These are phyloP conservation scores for Chlorella vulgaris DNA, from an alignment of 139 green algal species.

Conservation along the genomic window DNA sequence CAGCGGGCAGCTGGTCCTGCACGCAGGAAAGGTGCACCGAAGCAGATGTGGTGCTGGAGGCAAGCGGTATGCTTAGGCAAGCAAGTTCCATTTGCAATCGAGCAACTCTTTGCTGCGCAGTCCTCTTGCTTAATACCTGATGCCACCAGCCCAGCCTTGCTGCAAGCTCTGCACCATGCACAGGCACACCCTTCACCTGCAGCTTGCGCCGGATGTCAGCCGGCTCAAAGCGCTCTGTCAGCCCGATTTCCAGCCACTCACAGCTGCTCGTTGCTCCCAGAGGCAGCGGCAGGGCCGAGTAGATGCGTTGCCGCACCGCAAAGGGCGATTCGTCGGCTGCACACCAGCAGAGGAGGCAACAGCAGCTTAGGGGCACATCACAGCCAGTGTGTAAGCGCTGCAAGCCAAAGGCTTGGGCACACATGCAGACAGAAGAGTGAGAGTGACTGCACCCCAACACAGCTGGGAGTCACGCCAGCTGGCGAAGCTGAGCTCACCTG, in stretches of 20 bases:
- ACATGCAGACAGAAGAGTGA: too few relatives aligned
- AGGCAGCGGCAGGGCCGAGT: slow-evolving; percentile 52
- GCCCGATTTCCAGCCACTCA: slow-evolving; percentile 62
- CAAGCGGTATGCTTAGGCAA: too few relatives aligned
- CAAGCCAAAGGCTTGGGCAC: too few relatives aligned
- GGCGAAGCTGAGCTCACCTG: slow-evolving; percentile 4
- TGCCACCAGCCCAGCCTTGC: too few relatives aligned
- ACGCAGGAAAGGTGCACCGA: background rate
- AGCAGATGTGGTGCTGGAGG: background rate
- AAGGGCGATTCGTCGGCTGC: slow-evolving; percentile 55
- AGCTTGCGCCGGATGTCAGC: slow-evolving; percentile 36
- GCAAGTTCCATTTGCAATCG: too few relatives aligned
- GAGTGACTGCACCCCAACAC: too few relatives aligned
- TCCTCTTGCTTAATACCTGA: too few relatives aligned
- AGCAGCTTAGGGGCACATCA: background rate
- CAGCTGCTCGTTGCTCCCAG: slow-evolving; percentile 60
- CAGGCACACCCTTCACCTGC: slow-evolving; percentile 36
- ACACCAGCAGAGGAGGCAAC: too few relatives aligned
- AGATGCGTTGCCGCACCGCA: slow-evolving; percentile 54
- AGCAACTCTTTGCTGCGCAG: too few relatives aligned
- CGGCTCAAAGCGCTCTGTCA: slow-evolving; percentile 39
- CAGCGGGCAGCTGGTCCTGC: slow-evolving; percentile 46
- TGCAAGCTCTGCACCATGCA: too few relatives aligned
- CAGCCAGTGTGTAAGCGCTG: background rate
- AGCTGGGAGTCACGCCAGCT: background rate